A percentile compares a stretch with the other conserved stretches of the same genome.
phyloP scores from a whole-genome alignment of 495 filamentous ascomycete species.

The Gamarada debralockiae region DNA sequence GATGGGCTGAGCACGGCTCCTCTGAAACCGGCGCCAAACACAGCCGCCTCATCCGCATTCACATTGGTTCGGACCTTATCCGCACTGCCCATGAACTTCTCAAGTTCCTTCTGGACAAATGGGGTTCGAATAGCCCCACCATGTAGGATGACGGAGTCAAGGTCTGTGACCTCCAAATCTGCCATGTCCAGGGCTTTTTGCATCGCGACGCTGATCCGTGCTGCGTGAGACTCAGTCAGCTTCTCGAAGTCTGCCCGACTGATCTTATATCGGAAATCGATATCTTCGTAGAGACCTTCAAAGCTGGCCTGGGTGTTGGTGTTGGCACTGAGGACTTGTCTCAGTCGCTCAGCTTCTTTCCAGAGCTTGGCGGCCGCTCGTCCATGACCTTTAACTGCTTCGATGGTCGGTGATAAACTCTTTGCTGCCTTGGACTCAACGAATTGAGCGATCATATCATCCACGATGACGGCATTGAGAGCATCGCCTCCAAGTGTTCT shows the following conservation, averaged over 20 bases:
- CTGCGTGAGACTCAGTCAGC: conserved; percentile 63
- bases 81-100: conserved; percentile 63
- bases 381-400: conserved; percentile 66
- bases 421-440: conserved; percentile 66
- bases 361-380: conserved; percentile 81
- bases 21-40: conserved; percentile 95
- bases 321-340: conserved; percentile 93
- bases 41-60: conserved; percentile 95
- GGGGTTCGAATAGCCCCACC: conserved; percentile 89
- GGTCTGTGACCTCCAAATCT: conserved; percentile 65
- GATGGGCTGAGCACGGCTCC: conserved; percentile 86
- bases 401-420: conserved; percentile 54
- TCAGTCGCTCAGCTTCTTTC: conserved; percentile 84
- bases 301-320: conserved; percentile 74
- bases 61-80: conserved; percentile 89
- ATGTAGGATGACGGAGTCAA: conserved; percentile 90
- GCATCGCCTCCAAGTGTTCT: conserved; percentile 84
- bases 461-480: conserved; percentile 79
- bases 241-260: conserved; percentile 79
- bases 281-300: conserved; percentile 83
- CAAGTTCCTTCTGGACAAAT: conserved; percentile 88
- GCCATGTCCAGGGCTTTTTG: conserved; percentile 71
- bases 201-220: conserved; percentile 65
- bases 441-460: conserved; percentile 82
- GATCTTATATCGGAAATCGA: conserved; percentile 91